phyloP scores from a whole-genome alignment of 768 basidiomycete genomes.

The Baorangia bicolor region DNA sequence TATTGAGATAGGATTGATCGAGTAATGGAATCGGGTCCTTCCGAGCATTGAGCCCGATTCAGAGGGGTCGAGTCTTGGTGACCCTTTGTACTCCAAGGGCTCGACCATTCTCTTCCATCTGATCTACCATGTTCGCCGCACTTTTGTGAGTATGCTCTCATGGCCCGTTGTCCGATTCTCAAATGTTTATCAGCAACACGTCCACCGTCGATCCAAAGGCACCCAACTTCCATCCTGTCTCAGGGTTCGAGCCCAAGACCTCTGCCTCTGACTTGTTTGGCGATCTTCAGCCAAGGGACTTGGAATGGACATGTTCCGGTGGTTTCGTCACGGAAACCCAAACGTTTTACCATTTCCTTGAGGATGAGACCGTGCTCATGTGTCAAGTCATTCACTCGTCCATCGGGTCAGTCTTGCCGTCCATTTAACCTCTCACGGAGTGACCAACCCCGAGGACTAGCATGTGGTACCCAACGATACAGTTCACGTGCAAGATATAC shows the following conservation, averaged over 20 bases:
- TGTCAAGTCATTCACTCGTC: constrained; percentile 87
- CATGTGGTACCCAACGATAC: constrained; percentile 91
- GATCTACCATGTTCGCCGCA: constrained; percentile 69
- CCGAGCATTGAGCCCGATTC: constrained; percentile 9
- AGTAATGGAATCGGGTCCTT: constrained; percentile 1
- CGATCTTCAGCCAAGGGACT: constrained; percentile 72
- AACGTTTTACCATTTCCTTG: constrained; percentile 76
- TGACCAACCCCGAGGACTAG: constrained; percentile 40
- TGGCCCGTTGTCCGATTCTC: constrained; percentile 6
- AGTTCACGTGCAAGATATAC: constrained; percentile 89
- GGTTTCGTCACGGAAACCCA: constrained; percentile 94
- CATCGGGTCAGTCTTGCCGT: constrained; percentile 64
- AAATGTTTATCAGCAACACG: constrained; percentile 42
- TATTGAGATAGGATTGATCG: no score
- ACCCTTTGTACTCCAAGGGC: background rate
- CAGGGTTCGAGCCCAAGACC: constrained; percentile 43
- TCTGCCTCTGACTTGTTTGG: constrained; percentile 65
- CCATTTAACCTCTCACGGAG: background rate
- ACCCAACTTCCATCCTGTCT: constrained; percentile 83
- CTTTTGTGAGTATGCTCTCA: constrained; percentile 62
- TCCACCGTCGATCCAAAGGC: constrained; percentile 62
- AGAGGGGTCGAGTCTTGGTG: constrained; percentile 3
- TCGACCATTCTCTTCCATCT: background rate
- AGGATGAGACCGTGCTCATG: constrained; percentile 77
- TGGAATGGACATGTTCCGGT: constrained; percentile 76